Evolutionary conservation across 768 basidiomycete species (phyloP), one percentile per base, ranked within the genome.

Genomic region (Heimioporus sp.): DNA sequence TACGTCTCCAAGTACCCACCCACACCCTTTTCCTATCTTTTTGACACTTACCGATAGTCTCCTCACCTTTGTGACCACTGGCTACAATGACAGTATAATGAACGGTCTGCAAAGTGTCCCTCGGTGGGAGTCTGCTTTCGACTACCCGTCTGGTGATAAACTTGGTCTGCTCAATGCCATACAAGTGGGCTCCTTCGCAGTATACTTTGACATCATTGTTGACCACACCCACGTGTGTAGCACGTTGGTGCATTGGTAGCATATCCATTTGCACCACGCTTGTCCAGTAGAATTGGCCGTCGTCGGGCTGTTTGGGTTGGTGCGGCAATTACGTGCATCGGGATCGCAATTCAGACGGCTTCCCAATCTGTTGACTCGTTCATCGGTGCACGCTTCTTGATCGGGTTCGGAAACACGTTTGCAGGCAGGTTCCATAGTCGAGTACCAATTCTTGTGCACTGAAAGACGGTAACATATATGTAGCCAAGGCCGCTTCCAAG

Each of bases 1-100:
- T 85, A 49, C 48, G 80, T 71, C 41, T 20, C 2, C 1, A n/a
- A 28, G 9, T 6, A 19, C 36, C 24, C 15, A 21, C 4, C 2
- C 28, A 5, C 10, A 4, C 21, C 36, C 19, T 50, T 21, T 40
- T 20, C 24, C 24, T 28, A 17, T 17, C 43, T 31, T 46, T 38
- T 51, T 57, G 16, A 54, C 15, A 12, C 53, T 5, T 12, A 28
- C 44, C n/a, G 47, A 20, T 48, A 86, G 84, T 45, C 80, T 89
- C 56, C 85, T 88, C 63, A 88, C 86, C 15, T 87, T 86, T 19
- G 85, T 84, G 13, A 86, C 83, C 43, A 86, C 81, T 65, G 87
- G 87, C 48, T 89, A 83, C 63, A 87, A 89, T 60, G 84, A 85
- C 52, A 83, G 80, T 65, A 82, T 88, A 81, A 86, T 88, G 86